Percentiles rank a stretch among this genome's conserved stretches.
Evolutionary conservation across 305 asterid genomes (phyloP).

Genomic region (Salvia sclarea): DNA sequence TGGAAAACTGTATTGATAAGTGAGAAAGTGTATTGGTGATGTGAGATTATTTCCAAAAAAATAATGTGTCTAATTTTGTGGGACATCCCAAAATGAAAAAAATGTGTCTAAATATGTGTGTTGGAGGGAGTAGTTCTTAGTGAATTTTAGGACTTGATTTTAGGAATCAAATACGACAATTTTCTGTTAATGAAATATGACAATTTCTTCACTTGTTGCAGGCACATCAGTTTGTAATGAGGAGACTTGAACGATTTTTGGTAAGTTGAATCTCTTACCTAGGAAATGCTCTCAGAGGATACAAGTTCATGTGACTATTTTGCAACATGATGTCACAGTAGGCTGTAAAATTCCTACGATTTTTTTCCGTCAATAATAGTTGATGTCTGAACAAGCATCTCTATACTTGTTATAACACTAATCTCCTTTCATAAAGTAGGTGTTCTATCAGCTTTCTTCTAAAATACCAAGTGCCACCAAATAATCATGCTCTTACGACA

Average conservation of each 20-base stretch:
- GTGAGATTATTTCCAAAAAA: no score
- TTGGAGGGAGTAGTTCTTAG: no score
- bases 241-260: conserved; percentile 96
- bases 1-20: no score
- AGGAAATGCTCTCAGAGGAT: conserved; percentile 9
- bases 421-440: conserved; percentile 10
- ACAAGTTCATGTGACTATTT: conserved; percentile 6
- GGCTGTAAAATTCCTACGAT: conserved; percentile 9
- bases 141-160: neutral
- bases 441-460: conserved; percentile 7
- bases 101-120: no score
- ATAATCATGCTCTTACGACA: neutral
- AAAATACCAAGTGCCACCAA: neutral
- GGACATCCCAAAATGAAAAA: no score
- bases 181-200: conserved; percentile 14
- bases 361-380: neutral
- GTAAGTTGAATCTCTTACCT: conserved; percentile 50
- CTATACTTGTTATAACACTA: conserved; percentile 11
- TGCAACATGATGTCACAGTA: neutral
- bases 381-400: conserved; percentile 6
- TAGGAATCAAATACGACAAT: no score
- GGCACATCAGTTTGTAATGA: conserved; percentile 87
- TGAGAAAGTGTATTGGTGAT: no score
- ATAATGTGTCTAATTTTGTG: no score
- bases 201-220: conserved; percentile 37